Conservation (phyloP, 192 early-diverging fungal species). For the Backusella mclennaniae region DNA sequence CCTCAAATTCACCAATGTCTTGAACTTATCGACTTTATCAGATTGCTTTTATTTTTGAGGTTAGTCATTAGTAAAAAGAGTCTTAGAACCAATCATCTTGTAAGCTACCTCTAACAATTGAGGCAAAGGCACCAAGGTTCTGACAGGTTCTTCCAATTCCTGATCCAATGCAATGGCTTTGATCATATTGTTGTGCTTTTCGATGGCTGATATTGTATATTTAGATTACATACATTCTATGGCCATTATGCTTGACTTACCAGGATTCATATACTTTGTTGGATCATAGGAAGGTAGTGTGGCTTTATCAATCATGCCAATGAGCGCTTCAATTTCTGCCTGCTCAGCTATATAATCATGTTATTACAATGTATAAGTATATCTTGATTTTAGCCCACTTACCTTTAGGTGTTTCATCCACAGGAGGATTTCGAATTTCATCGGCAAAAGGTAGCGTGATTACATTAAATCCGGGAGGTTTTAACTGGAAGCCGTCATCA, state of each 20-base stretch:
- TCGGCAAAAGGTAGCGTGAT: conserved; percentile 75
- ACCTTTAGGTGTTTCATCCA: conserved; percentile 21
- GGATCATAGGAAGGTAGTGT: background rate
- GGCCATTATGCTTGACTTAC: background rate
- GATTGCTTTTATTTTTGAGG: background rate
- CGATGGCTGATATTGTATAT: background rate
- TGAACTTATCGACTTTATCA: background rate
- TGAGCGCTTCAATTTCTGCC: background rate
- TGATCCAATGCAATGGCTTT: conserved; percentile 6
- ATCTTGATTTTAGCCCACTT: background rate
- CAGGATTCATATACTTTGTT: background rate
- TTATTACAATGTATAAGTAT: background rate
- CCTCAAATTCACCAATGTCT: background rate
- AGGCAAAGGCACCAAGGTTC: background rate
- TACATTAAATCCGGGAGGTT: conserved; percentile 67
- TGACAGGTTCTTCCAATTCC: background rate
- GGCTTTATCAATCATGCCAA: background rate
- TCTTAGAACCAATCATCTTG: background rate
- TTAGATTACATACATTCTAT: background rate
- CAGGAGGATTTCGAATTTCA: conserved; percentile 57
- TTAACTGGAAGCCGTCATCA: conserved; percentile 35
- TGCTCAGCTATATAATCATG: background rate
- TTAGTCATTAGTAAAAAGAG: background rate
- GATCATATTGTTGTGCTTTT: background rate
- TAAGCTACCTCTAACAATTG: background rate